Conservation (phyloP, 352 stramenopile genomes). For the Thalassiosira livingstoniorum region DNA sequence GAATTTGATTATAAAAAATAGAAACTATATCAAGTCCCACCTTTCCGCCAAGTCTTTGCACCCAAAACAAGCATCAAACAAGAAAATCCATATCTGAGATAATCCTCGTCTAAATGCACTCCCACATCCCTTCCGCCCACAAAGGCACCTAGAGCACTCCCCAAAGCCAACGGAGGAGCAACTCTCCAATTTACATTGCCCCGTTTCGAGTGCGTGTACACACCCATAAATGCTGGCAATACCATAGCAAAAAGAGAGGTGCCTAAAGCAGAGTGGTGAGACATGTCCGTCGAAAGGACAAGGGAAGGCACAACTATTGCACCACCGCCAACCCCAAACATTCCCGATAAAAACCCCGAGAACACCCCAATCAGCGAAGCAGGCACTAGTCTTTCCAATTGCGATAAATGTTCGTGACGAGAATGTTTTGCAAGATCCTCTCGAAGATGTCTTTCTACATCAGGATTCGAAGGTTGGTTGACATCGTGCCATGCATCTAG, state of each 20-base stretch:
- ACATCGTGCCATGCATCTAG: conserved; percentile 38
- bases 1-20: conserved; percentile 1
- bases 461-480: background rate
- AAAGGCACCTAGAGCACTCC: conserved; percentile 71
- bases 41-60: conserved; percentile 56
- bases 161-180: conserved; percentile 64
- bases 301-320: conserved; percentile 72
- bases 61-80: conserved; percentile 73
- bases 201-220: conserved; percentile 63
- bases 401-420: conserved; percentile 1
- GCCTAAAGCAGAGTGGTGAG: conserved; percentile 79
- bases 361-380: conserved; percentile 65
- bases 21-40: too few species aligned
- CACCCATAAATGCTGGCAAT: conserved; percentile 68
- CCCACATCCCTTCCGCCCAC: conserved; percentile 66
- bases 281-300: conserved; percentile 67
- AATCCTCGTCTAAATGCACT: conserved; percentile 66
- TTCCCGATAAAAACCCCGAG: conserved; percentile 80
- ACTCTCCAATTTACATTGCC: conserved; percentile 73
- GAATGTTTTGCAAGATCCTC: conserved; percentile 7
- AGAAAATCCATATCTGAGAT: conserved; percentile 72
- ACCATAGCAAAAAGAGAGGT: conserved; percentile 80
- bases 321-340: conserved; percentile 85
- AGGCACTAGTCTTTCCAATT: conserved; percentile 33
- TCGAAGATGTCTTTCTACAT: conserved; percentile 7